Base-by-base conservation (phyloP, 139 green algal species). In the Micromonas commoda region DNA sequence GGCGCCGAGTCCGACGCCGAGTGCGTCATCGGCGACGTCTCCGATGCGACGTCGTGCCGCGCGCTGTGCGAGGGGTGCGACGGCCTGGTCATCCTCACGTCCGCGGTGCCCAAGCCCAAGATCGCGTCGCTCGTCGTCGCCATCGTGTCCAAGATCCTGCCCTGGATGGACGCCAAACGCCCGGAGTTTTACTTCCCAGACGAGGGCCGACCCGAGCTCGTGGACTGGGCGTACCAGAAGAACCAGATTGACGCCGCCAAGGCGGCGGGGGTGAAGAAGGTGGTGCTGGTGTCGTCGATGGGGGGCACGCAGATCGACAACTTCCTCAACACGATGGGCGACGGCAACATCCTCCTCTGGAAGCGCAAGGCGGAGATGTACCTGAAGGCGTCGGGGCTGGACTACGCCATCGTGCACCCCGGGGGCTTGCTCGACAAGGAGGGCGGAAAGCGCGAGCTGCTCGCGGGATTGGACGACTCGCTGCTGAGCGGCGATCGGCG, bases 231-330 rank as follows among this genome's bases (percentile, higher is more conserved):
- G n/a, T 73, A 67, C 20, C 64, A 77, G 34, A 74, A 61, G 9
- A 29, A 34, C 1, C 78, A 84, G 64, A 84, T 86, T 60, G 82
- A 86, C 57, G 66, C 81, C 26, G 82, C 82, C 0, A 39, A 20
- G 52, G 32, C 13, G 3, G 66, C 65, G 38, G 71, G 61, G 28
- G 16, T 81, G 38, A 29, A 61, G 57, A 53, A 84, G 39, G 72
- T 84, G 34, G 82, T 84, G 29, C 39, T 76, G 33, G 66, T 83
- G 23, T 39, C 64, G 29, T 72, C 26, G 73, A 86, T 84, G 77
- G 77, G 77, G 6, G 77, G 65, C 5, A 82, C 77, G 28, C 77
- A 82, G 68, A 35, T 26, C 45, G 77, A 82, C 32, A 82, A 82
- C 68, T 71, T 77, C 31, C 38, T 82, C 9, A 82, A 82, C 77